These are phyloP conservation scores for Hanseniaspora occidentalis DNA, from an alignment of 805 yeast genomes.

Conservation along the genomic window DNA sequence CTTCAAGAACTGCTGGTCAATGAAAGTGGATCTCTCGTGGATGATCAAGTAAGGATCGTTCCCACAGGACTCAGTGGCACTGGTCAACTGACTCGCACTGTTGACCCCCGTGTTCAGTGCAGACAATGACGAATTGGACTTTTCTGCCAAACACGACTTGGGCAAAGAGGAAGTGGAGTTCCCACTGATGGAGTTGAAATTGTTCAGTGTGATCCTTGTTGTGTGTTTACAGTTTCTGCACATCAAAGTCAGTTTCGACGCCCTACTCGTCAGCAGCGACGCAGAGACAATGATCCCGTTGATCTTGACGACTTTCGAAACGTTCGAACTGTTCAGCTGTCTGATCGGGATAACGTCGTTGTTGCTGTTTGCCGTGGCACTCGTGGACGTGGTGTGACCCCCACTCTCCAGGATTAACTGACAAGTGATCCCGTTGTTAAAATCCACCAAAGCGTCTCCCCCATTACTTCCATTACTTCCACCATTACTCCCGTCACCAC, in stretches of 20 bases:
- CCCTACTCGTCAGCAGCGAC: constrained; percentile 77
- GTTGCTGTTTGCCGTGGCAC: constrained; percentile 38
- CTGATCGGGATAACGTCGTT: constrained; percentile 66
- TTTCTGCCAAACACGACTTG: constrained; percentile 21
- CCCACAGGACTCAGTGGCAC: constrained; percentile 45
- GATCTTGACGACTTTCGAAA: constrained; percentile 78
- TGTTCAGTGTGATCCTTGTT: constrained; percentile 36
- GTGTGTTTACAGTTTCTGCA: constrained; percentile 85
- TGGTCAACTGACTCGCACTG: constrained; percentile 13
- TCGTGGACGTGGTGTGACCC: constrained; percentile 7
- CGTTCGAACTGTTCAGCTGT: constrained; percentile 74
- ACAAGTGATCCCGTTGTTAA: constrained; percentile 9
- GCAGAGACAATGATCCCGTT: constrained; percentile 92
- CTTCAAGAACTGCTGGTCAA: constrained; percentile 89
- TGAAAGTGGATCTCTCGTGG: constrained; percentile 86
- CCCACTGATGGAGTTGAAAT: constrained; percentile 23
- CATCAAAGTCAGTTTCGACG: constrained; percentile 70
- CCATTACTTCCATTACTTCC: constrained; percentile 14
- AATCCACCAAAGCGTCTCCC: constrained; percentile 27
- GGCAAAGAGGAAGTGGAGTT: constrained; percentile 19
- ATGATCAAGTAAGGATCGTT: constrained; percentile 86
- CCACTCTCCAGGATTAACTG: constrained; percentile 8
- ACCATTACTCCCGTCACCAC: constrained; percentile 34
- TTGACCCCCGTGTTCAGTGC: constrained; percentile 5
- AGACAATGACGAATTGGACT: constrained; percentile 8